Evolutionary conservation across 345 rosid genomes (phyloP).

Genomic region (Eucalyptus marginata): DNA sequence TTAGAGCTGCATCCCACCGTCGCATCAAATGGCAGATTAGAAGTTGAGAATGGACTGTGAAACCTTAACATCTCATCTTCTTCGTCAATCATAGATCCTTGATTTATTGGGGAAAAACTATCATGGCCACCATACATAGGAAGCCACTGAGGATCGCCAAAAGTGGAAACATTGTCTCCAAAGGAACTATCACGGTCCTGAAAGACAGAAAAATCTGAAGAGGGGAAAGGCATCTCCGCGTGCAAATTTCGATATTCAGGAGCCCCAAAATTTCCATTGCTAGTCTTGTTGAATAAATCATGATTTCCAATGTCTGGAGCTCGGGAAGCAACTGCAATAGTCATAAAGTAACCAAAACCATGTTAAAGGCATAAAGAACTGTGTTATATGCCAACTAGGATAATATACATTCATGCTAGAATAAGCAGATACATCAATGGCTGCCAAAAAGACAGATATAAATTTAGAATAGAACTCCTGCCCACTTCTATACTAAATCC

Average conservation of each 20-base stretch:
- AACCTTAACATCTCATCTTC: conserved; percentile 14
- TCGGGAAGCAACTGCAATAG: conserved; percentile 25
- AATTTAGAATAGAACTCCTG: not conserved
- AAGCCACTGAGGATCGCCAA: conserved; percentile 7
- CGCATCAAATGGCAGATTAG: not conserved
- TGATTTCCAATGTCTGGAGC: not conserved
- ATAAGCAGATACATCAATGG: not conserved
- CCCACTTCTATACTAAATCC: not conserved
- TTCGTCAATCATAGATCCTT: conserved; percentile 13
- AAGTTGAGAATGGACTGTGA: not conserved
- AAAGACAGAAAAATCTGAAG: conserved; percentile 17
- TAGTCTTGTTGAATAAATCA: conserved; percentile 3
- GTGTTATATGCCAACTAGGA: not conserved
- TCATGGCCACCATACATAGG: not conserved
- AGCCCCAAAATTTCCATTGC: conserved; percentile 6
- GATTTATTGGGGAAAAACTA: conserved; percentile 11
- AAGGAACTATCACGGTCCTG: conserved; percentile 19
- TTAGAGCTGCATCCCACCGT: not conserved
- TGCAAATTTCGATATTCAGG: conserved; percentile 1
- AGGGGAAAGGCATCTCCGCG: not conserved
- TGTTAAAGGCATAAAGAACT: not conserved
- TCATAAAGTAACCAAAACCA: not conserved
- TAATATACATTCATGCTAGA: not conserved
- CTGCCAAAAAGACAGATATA: not conserved
- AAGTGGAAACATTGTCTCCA: not conserved